Conservation (phyloP, 306 rosid species). For the Astragalus glycyphyllos region DNA sequence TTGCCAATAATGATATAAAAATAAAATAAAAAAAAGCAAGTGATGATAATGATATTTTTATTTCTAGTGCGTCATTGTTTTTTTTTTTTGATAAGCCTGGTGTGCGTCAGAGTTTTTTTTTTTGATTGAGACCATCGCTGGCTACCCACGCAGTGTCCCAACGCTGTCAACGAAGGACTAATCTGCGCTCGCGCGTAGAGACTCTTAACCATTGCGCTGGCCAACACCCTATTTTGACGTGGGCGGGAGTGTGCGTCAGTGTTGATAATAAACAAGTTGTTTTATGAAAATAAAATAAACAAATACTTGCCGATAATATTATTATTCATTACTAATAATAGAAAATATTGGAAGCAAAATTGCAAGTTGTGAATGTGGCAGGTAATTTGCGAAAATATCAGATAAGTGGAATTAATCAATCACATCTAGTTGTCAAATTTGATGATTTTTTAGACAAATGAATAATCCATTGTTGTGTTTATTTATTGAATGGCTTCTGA, state of each 20-base stretch:
- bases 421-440: constrained; percentile 19
- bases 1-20: no score
- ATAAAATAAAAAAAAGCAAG: neutral
- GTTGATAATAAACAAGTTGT: neutral
- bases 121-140: no score
- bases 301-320: neutral
- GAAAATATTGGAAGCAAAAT: constrained; percentile 3
- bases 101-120: no score
- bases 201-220: no score
- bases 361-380: constrained; percentile 6
- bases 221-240: no score
- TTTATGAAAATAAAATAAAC: neutral
- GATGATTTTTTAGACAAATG: constrained; percentile 16
- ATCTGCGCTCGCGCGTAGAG: no score
- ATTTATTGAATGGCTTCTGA: neutral
- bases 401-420: neutral
- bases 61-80: neutral
- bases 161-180: no score
- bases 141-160: no score
- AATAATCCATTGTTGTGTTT: neutral
- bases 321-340: neutral
- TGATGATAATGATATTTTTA: neutral
- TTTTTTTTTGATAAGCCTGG: no score
- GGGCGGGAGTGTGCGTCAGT: neutral
- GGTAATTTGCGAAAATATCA: neutral